Evolutionary conservation across 345 rosid genomes (phyloP), one percentile per base, ranked within the genome.

Genomic region (Gynandropsis gynandra): DNA sequence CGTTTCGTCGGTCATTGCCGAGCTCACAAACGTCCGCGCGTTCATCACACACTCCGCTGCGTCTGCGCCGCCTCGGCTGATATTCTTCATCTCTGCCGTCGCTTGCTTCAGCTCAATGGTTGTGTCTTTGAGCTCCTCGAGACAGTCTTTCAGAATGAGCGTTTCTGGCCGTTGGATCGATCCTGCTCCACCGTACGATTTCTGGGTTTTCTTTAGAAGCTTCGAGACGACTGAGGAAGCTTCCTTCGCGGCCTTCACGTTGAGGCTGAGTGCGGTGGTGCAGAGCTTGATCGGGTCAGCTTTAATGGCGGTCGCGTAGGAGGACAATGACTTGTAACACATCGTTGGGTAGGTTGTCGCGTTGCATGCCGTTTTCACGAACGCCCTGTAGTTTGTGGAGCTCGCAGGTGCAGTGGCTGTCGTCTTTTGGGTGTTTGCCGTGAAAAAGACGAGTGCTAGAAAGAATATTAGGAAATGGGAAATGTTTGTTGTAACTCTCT

Each of bases 1-100:
- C 5, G 42, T 20, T 46, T 83, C 85, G 42, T 83, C 80, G 0
- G 98, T 87, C 41, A 83, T 44, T 4, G 89, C 87, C 0, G 83
- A 78, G 57, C 95, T 84, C n/a, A 74, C 64, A 80, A 83, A 90
- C 0, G 92, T 84, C 64, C 43, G 63, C 16, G 82, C 61, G 41
- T 74, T 72, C 5, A 47, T 52, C 38, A 81, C 46, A 32, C 73
- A 79, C 41, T 68, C 65, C 48, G 56, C 58, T 50, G 42, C 5
- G 3, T 61, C 58, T 0, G 43, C 31, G 32, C 68, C 62, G 8
- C 41, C 63, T 40, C 32, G 13, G 5, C 29, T 24, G 9, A 66
- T 10, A 16, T 0, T 42, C 50, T 66, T 66, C 76, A 83, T 41
- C 43, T 53, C 74, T n/a, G 47, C 39, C 50, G 72, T 12, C 0